These are phyloP conservation scores for Auriculariales sp. DNA, from an alignment of 768 basidiomycete genomes.

Conservation along the genomic window DNA sequence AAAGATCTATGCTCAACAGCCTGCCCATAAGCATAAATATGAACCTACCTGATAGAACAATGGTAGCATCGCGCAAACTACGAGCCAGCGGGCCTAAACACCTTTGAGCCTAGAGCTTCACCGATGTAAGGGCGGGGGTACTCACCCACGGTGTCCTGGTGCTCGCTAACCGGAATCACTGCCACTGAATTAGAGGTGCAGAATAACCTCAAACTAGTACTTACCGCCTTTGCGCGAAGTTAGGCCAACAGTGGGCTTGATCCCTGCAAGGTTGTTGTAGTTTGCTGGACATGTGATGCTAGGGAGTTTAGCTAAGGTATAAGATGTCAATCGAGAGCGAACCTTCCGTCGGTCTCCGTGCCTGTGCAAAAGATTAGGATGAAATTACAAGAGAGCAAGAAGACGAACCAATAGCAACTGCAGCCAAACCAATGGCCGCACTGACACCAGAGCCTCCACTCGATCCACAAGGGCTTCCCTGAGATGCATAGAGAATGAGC, in stretches of 20 bases:
- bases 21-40: background rate
- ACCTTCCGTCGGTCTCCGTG: constrained; percentile 26
- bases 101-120: background rate
- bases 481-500: background rate
- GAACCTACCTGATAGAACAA: constrained; percentile 13
- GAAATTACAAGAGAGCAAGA: background rate
- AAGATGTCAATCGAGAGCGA: background rate
- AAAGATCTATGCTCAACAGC: background rate
- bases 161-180: constrained; percentile 31
- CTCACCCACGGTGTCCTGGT: constrained; percentile 25
- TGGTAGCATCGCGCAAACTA: constrained; percentile 23
- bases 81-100: constrained; percentile 16
- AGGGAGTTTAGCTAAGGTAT: background rate
- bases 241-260: constrained; percentile 25
- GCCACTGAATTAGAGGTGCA: background rate
- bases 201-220: background rate
- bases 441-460: constrained; percentile 45
- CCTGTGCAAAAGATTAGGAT: constrained; percentile 12
- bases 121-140: background rate
- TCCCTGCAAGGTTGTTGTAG: constrained; percentile 26
- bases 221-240: constrained; percentile 23
- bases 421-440: constrained; percentile 32
- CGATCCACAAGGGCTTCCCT: constrained; percentile 39
- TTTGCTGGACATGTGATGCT: constrained; percentile 30
- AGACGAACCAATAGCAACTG: constrained; percentile 17